phyloP scores from a whole-genome alignment of 352 stramenopile species.

The Phytophthora meadii region DNA sequence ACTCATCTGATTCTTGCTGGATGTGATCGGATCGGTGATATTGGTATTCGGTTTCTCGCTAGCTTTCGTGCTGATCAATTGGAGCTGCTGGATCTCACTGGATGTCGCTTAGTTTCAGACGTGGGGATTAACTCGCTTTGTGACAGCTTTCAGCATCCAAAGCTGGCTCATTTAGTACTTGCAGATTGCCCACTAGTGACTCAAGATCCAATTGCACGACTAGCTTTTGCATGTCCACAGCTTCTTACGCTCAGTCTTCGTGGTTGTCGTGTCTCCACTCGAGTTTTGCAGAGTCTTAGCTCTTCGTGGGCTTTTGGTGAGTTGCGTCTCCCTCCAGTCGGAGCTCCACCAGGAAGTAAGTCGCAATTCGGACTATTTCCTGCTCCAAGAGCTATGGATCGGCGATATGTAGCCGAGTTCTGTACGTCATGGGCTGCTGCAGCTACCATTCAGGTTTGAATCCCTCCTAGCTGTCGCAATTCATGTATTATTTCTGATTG shows the following conservation, averaged over 20 bases:
- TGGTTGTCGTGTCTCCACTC: slow-evolving; percentile 66
- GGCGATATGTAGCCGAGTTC: slow-evolving; percentile 65
- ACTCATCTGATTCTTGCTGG: slow-evolving; percentile 63
- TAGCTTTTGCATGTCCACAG: slow-evolving; percentile 70
- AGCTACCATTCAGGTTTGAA: slow-evolving; percentile 60
- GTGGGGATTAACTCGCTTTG: slow-evolving; percentile 56
- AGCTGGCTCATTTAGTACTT: slow-evolving; percentile 65
- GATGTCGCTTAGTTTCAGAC: slow-evolving; percentile 63
- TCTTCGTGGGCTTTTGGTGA: slow-evolving; percentile 72
- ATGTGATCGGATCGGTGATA: slow-evolving; percentile 71
- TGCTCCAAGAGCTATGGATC: slow-evolving; percentile 68
- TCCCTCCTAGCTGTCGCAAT: not conserved
- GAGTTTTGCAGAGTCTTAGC: slow-evolving; percentile 66
- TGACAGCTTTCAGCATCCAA: slow-evolving; percentile 60
- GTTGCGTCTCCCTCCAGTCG: slow-evolving; percentile 44
- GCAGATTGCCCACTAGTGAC: slow-evolving; percentile 65
- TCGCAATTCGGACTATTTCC: slow-evolving; percentile 73
- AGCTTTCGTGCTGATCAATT: slow-evolving; percentile 59
- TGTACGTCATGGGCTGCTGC: slow-evolving; percentile 63
- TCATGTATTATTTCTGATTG: not conserved
- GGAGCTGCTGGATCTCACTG: slow-evolving; percentile 67
- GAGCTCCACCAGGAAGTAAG: slow-evolving; percentile 18
- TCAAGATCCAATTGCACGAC: slow-evolving; percentile 63
- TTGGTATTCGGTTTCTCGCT: slow-evolving; percentile 58
- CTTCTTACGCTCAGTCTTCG: slow-evolving; percentile 75